Percentiles rank a stretch among this genome's conserved stretches.
phyloP scores from a whole-genome alignment of 345 rosid species.

The Lepidium aucheri region DNA sequence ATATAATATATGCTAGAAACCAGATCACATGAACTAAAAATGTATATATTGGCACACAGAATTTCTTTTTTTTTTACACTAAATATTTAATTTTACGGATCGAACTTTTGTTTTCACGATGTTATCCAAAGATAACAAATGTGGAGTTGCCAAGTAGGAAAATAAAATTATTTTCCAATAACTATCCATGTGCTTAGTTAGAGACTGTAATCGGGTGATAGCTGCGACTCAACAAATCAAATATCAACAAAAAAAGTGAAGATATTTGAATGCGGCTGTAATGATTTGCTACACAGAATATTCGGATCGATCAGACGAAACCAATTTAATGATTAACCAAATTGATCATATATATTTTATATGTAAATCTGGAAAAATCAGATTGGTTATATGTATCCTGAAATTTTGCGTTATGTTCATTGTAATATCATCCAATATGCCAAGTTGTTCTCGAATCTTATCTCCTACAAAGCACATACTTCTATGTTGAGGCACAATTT shows the following conservation, averaged over 20 bases:
- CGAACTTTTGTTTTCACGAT: background rate
- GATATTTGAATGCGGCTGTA: slow-evolving; percentile 8
- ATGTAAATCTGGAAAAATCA: background rate
- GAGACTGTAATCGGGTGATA: background rate
- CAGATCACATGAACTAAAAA: background rate
- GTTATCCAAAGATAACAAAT: background rate
- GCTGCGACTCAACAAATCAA: slow-evolving; percentile 10
- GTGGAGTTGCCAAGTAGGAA: slow-evolving; percentile 11
- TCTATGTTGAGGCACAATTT: background rate
- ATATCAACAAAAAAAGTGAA: background rate
- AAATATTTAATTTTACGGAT: background rate
- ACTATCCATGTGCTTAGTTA: background rate
- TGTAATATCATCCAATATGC: slow-evolving; percentile 11
- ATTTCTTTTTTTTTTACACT: background rate
- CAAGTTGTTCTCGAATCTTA: slow-evolving; percentile 5
- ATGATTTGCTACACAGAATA: slow-evolving; percentile 18
- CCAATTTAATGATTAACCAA: slow-evolving; percentile 16
- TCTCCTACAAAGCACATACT: background rate
- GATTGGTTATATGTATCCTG: slow-evolving; percentile 4
- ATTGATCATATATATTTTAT: background rate
- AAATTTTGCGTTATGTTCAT: slow-evolving; percentile 15
- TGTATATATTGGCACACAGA: background rate
- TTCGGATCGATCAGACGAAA: slow-evolving; percentile 5
- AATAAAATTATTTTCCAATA: background rate
- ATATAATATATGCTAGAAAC: too few relatives aligned